Percentiles rank a stretch among this genome's conserved stretches.
Evolutionary conservation across 768 basidiomycete genomes (phyloP).

Genomic region (Tulasnella sp.): DNA sequence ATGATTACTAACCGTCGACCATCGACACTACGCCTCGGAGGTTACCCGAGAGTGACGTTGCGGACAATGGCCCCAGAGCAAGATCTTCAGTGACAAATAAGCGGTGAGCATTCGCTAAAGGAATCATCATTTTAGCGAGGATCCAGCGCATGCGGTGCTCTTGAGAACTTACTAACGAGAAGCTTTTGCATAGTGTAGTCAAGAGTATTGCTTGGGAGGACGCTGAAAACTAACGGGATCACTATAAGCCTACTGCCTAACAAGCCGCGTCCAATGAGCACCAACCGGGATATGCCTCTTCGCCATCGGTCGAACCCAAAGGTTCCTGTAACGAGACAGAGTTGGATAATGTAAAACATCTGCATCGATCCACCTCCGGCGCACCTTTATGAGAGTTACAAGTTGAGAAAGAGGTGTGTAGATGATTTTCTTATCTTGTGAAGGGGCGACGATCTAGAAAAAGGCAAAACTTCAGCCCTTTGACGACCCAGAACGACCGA

Average conservation of each 20-base stretch:
- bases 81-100: slow-evolving; percentile 68
- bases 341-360: slow-evolving; percentile 2
- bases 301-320: slow-evolving; percentile 71
- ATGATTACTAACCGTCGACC: slow-evolving; percentile 58
- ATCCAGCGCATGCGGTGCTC: not conserved
- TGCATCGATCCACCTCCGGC: not conserved
- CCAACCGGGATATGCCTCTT: slow-evolving; percentile 67
- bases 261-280: not conserved
- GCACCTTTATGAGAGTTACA: slow-evolving; percentile 63
- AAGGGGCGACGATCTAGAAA: slow-evolving; percentile 74
- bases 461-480: not conserved
- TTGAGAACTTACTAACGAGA: slow-evolving; percentile 58
- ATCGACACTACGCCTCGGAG: slow-evolving; percentile 63
- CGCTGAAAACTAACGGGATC: slow-evolving; percentile 56
- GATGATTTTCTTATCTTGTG: slow-evolving; percentile 70
- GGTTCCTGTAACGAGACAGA: slow-evolving; percentile 40
- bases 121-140: slow-evolving; percentile 8
- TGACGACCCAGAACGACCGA: no score
- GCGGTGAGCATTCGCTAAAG: slow-evolving; percentile 64
- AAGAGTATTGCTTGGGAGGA: slow-evolving; percentile 54
- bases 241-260: not conserved
- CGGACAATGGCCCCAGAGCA: not conserved
- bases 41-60: slow-evolving; percentile 18
- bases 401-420: slow-evolving; percentile 61
- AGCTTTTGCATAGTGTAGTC: slow-evolving; percentile 71